phyloP scores from a whole-genome alignment of 2,329 filamentous ascomycete species.

The Domatiomyces globalis region DNA sequence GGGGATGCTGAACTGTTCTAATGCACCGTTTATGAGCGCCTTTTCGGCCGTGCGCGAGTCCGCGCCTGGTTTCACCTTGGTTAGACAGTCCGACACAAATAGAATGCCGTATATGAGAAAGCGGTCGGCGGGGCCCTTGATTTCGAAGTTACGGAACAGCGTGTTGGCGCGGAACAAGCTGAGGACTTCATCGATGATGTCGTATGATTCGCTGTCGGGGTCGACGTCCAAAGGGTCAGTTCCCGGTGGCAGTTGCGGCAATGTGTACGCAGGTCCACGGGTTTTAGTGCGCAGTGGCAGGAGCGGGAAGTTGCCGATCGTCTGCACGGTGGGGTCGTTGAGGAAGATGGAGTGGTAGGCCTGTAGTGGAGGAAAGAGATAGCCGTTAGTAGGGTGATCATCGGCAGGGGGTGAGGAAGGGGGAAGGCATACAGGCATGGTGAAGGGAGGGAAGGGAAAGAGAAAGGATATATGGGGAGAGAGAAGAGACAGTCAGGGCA shows the following conservation, averaged over 20 bases:
- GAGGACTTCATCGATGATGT: slow-evolving; percentile 88
- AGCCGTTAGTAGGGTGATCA: background rate
- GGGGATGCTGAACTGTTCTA: slow-evolving; percentile 90
- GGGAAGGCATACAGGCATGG: background rate
- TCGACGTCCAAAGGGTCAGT: slow-evolving; percentile 42
- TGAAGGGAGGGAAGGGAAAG: background rate
- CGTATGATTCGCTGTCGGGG: slow-evolving; percentile 82
- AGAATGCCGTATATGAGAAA: slow-evolving; percentile 94
- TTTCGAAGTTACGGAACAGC: slow-evolving; percentile 98
- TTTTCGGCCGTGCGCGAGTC: slow-evolving; percentile 52
- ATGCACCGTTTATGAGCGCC: slow-evolving; percentile 73
- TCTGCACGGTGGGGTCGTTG: slow-evolving; percentile 47
- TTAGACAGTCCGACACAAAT: slow-evolving; percentile 80
- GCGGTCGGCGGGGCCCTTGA: slow-evolving; percentile 87
- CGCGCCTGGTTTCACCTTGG: slow-evolving; percentile 69
- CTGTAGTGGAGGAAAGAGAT: slow-evolving; percentile 30
- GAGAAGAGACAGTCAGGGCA: background rate
- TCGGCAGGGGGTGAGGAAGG: background rate
- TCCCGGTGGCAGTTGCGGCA: slow-evolving; percentile 51
- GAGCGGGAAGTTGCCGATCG: slow-evolving; percentile 81
- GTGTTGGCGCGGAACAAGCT: slow-evolving; percentile 93
- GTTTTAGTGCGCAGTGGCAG: slow-evolving; percentile 89
- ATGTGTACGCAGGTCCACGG: slow-evolving; percentile 82
- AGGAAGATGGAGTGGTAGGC: slow-evolving; percentile 97
- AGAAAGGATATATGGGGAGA: background rate